phyloP scores from a whole-genome alignment of 2,329 filamentous ascomycete species.

The Eutypa lata region DNA sequence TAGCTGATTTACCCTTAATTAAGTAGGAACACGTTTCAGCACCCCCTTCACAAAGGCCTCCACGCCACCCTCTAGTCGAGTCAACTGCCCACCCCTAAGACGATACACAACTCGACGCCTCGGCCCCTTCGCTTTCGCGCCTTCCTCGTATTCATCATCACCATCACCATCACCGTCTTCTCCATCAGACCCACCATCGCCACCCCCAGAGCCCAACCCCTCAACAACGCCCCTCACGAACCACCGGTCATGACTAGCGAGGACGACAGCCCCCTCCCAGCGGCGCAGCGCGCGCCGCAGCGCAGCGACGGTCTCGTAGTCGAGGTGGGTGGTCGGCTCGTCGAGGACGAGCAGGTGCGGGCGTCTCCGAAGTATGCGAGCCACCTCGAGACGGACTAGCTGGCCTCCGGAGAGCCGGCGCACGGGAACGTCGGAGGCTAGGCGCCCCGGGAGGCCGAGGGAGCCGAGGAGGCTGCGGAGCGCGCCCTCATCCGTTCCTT shows the following conservation, averaged over 20 bases:
- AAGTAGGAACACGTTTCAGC: background rate
- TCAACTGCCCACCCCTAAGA: constrained; percentile 55
- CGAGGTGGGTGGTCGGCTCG: constrained; percentile 81
- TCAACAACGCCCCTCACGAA: constrained; percentile 73
- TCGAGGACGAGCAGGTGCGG: constrained; percentile 75
- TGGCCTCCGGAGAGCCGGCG: constrained; percentile 77
- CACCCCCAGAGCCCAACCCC: no score
- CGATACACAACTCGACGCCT: constrained; percentile 58
- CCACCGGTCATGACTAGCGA: constrained; percentile 82
- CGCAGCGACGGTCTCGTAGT: constrained; percentile 75
- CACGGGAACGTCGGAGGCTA: constrained; percentile 71
- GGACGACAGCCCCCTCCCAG: constrained; percentile 72
- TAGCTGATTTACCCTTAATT: background rate
- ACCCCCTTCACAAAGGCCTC: constrained; percentile 59
- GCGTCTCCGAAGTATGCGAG: constrained; percentile 62
- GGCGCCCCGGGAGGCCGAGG: constrained; percentile 66
- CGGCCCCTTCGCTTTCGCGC: no score
- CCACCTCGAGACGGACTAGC: constrained; percentile 63
- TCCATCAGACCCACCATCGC: no score
- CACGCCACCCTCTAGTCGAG: constrained; percentile 56
- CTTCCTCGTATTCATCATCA: constrained; percentile 43
- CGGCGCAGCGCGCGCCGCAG: constrained; percentile 62
- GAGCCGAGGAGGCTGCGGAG: constrained; percentile 63
- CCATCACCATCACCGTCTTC: constrained; percentile 35
- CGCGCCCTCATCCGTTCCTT: constrained; percentile 60